Base-by-base conservation (phyloP, 108 stramenopile species). In the Pseudonitzschia pungens region DNA sequence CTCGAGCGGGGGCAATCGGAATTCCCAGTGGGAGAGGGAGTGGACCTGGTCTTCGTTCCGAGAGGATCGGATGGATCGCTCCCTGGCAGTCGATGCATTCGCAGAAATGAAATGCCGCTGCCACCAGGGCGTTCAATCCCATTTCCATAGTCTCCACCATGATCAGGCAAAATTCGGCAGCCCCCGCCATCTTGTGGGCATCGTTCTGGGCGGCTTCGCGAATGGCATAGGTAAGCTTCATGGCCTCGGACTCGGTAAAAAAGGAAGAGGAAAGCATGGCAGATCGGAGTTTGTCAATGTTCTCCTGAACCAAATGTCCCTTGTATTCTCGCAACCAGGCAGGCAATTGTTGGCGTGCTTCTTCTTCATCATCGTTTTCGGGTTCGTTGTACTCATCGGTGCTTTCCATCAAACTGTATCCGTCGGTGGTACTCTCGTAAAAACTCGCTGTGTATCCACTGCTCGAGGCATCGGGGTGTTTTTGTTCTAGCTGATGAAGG, bases 91-190 rank as follows among this genome's bases (percentile, higher is more conserved):
- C 54, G 24, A 87, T 78, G 55, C 84, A 81, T 20, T 72, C 56
- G 42, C 81, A 80, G 60, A 82, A 90, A 64, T 92, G 92, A 81
- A 87, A 88, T 6, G 85, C 86, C 14, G 83, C 86, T 9, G 88
- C 92, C 41, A 88, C 67, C 27, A 92, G 56, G 2, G 88, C 84
- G 32, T 83, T 65, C 27, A 89, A 70, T 36, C 89, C 89, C 77
- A 92, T 87, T 69, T 92, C 92, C 79, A 92, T 83, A 7, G 86
- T 84, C 72, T 92, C 88, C 63, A 88, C 82, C 64, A 92, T 54
- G 12, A 92, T 79, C 14, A 77, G 67, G 69, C 86, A 88, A 72
- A 92, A 92, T 52, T 88, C 89, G 0, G 87, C 81, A 9, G 89
- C 87, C n/a, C 92, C 89, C 0, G 85, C 86, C 68, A 90, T 76